These are phyloP conservation scores for Dryadomyces quercivorus DNA, from an alignment of 2,329 filamentous ascomycete genomes.

Conservation along the genomic window DNA sequence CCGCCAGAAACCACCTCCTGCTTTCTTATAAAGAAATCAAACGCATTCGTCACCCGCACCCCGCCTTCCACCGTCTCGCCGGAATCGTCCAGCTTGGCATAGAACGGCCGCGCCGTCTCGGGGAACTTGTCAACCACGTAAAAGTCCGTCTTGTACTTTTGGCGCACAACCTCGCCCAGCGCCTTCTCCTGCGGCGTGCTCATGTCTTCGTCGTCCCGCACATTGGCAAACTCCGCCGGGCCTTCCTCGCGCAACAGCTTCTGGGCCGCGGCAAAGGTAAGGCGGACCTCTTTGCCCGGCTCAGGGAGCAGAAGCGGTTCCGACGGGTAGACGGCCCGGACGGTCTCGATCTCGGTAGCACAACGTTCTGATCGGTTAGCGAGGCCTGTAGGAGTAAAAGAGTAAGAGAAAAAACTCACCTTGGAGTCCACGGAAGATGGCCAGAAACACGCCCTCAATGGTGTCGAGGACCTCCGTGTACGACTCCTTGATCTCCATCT, in stretches of 20 bases:
- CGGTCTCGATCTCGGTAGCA: constrained; percentile 57
- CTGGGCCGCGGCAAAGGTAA: constrained; percentile 69
- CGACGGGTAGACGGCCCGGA: constrained; percentile 64
- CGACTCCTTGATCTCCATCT: constrained; percentile 74
- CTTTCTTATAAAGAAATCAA: constrained; percentile 81
- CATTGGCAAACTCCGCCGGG: constrained; percentile 51
- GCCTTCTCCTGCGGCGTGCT: constrained; percentile 73
- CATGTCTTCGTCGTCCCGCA: constrained; percentile 68
- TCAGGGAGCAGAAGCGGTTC: constrained; percentile 66
- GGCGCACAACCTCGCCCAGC: constrained; percentile 73
- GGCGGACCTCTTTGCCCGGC: constrained; percentile 59
- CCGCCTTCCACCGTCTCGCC: constrained; percentile 39
- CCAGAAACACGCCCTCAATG: constrained; percentile 61
- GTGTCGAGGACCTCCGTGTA: constrained; percentile 65
- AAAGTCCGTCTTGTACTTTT: constrained; percentile 91
- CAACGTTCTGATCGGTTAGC: constrained; percentile 36
- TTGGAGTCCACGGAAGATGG: constrained; percentile 67
- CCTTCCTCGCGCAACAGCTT: constrained; percentile 66
- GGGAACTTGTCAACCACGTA: constrained; percentile 97
- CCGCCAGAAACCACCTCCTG: constrained; percentile 90
- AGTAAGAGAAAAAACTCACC: constrained; percentile 14
- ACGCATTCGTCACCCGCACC: constrained; percentile 40
- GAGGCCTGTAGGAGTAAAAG: too few relatives aligned
- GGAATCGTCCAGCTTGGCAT: constrained; percentile 67
- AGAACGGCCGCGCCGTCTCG: constrained; percentile 76